Conservation (phyloP, 2,329 filamentous ascomycete species). For the Clathrospora elynae region DNA sequence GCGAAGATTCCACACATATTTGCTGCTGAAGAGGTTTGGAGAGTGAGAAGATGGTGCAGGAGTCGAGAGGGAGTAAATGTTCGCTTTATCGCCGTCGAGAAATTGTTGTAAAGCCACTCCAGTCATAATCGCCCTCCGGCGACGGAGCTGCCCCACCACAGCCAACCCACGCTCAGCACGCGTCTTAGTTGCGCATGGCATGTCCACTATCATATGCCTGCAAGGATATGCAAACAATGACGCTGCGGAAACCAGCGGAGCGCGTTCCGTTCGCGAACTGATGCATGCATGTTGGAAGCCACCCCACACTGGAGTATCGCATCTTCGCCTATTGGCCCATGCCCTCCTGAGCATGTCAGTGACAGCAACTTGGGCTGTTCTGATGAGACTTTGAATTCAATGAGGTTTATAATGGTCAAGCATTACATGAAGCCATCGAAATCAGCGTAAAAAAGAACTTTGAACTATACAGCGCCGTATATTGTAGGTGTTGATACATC, state of each 20-base stretch:
- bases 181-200: too few species aligned
- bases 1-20: slow-evolving; percentile 97
- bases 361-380: background rate
- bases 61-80: slow-evolving; percentile 14
- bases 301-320: slow-evolving; percentile 12
- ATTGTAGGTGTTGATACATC: slow-evolving; percentile 42
- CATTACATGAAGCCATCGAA: too few species aligned
- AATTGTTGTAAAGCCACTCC: slow-evolving; percentile 31
- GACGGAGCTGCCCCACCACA: slow-evolving; percentile 14
- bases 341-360: slow-evolving; percentile 20
- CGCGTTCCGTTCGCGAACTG: slow-evolving; percentile 3
- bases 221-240: slow-evolving; percentile 7
- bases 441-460: too few species aligned
- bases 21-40: slow-evolving; percentile 34
- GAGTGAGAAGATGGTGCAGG: too few species aligned
- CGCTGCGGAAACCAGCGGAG: slow-evolving; percentile 14
- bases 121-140: slow-evolving; percentile 29
- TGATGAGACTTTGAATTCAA: background rate
- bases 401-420: too few species aligned
- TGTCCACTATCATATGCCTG: slow-evolving; percentile 7
- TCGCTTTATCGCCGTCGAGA: slow-evolving; percentile 14
- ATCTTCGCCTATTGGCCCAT: slow-evolving; percentile 20
- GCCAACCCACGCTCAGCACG: slow-evolving; percentile 7
- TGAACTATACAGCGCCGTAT: slow-evolving; percentile 27
- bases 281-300: slow-evolving; percentile 6